Evolutionary conservation across 805 yeast genomes (phyloP).

Genomic region (Saitoella complicata): DNA sequence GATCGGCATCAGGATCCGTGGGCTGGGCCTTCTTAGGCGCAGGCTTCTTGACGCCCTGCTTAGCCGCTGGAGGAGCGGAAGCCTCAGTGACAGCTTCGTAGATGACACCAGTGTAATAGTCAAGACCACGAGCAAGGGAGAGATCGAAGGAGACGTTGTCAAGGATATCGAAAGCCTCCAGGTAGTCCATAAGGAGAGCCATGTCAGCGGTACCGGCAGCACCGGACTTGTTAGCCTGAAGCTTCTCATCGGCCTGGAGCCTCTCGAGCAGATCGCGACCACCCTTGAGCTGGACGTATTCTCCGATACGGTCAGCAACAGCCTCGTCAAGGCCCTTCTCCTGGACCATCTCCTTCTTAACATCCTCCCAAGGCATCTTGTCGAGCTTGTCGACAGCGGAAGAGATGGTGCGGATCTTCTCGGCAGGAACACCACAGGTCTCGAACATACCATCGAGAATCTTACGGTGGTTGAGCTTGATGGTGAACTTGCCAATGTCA

Average conservation of each 20-base stretch:
- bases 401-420: slow-evolving; percentile 83
- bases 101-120: slow-evolving; percentile 91
- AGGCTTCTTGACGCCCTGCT: slow-evolving; percentile 27
- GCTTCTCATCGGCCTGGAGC: slow-evolving; percentile 40
- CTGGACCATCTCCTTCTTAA: slow-evolving; percentile 75
- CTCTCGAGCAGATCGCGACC: slow-evolving; percentile 29
- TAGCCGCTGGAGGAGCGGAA: slow-evolving; percentile 71
- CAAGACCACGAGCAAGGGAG: slow-evolving; percentile 93
- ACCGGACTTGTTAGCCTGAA: slow-evolving; percentile 56
- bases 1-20: slow-evolving; percentile 36
- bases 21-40: slow-evolving; percentile 19
- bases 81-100: slow-evolving; percentile 92
- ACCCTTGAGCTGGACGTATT: slow-evolving; percentile 75
- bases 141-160: slow-evolving; percentile 65
- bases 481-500: slow-evolving; percentile 77
- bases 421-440: slow-evolving; percentile 86
- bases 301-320: slow-evolving; percentile 87
- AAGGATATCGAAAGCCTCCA: slow-evolving; percentile 63
- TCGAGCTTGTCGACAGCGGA: slow-evolving; percentile 95
- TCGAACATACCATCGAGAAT: slow-evolving; percentile 89
- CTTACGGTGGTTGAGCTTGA: slow-evolving; percentile 90
- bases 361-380: slow-evolving; percentile 89
- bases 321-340: slow-evolving; percentile 84
- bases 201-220: slow-evolving; percentile 70
- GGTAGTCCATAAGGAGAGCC: slow-evolving; percentile 53